phyloP scores from a whole-genome alignment of 2,329 filamentous ascomycete genomes.

The Leptographium galeiforme region DNA sequence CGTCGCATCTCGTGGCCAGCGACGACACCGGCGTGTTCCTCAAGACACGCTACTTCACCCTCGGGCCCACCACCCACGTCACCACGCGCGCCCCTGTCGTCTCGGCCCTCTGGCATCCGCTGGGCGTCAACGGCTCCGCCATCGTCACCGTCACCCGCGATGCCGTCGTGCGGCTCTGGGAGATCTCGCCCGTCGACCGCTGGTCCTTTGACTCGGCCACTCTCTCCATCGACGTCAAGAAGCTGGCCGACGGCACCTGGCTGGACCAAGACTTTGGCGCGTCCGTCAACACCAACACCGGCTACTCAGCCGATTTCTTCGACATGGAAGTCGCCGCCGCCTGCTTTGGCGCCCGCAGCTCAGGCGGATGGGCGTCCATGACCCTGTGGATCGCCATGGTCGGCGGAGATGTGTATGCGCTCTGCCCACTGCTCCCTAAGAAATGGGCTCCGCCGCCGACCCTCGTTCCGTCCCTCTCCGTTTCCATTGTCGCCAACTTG shows the following conservation, averaged over 20 bases:
- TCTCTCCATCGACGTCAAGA: constrained; percentile 76
- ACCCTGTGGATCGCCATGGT: constrained; percentile 95
- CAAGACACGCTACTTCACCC: constrained; percentile 73
- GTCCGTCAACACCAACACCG: constrained; percentile 61
- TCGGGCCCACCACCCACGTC: constrained; percentile 88
- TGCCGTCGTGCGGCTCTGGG: constrained; percentile 81
- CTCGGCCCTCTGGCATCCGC: constrained; percentile 81
- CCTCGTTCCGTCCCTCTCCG: constrained; percentile 67
- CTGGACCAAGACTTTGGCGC: constrained; percentile 74
- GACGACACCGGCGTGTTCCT: constrained; percentile 52
- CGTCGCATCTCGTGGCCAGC: constrained; percentile 57
- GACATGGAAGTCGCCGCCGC: constrained; percentile 92
- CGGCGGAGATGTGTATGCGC: constrained; percentile 81
- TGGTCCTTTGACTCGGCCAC: constrained; percentile 79
- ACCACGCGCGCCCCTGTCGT: constrained; percentile 70
- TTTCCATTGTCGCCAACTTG: constrained; percentile 66
- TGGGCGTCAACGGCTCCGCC: constrained; percentile 68
- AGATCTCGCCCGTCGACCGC: constrained; percentile 68
- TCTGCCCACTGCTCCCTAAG: constrained; percentile 78
- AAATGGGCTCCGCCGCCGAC: constrained; percentile 71
- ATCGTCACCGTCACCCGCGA: constrained; percentile 82
- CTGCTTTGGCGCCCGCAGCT: constrained; percentile 54
- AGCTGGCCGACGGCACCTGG: constrained; percentile 71
- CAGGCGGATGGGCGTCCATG: constrained; percentile 88
- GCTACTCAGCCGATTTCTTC: constrained; percentile 76